These are phyloP conservation scores for Exophiala xenobiotica DNA, from an alignment of 2,329 filamentous ascomycete species.

Conservation along the genomic window DNA sequence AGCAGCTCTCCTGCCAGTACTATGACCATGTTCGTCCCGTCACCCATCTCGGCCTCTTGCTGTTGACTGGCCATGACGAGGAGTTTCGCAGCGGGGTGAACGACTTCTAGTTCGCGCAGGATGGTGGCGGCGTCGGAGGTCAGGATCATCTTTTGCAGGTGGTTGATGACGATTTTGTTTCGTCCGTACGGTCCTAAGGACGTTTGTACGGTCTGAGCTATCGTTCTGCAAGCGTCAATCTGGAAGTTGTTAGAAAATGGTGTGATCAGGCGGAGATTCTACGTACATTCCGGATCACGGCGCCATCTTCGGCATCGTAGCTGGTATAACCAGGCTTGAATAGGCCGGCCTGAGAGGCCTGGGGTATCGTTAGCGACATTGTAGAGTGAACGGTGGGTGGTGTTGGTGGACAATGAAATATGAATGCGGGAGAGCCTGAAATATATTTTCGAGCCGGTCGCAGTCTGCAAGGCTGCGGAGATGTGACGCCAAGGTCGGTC, in stretches of 20 bases:
- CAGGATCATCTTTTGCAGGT: conserved; percentile 98
- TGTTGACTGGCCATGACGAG: conserved; percentile 98
- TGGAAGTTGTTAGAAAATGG: conserved; percentile 13
- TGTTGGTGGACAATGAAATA: neutral
- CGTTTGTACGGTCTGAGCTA: conserved; percentile 93
- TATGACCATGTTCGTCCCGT: conserved; percentile 97
- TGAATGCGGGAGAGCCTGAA: neutral
- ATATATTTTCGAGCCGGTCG: conserved; percentile 1
- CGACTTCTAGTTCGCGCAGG: conserved; percentile 93
- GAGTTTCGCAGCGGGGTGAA: conserved; percentile 95
- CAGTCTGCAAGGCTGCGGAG: conserved; percentile 1
- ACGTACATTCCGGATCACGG: conserved; percentile 79
- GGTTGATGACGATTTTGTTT: conserved; percentile 99
- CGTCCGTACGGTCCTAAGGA: conserved; percentile 95
- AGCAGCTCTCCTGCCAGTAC: conserved; percentile 91
- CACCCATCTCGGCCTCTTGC: conserved; percentile 98
- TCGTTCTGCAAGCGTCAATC: conserved; percentile 95
- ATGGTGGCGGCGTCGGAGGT: conserved; percentile 98
- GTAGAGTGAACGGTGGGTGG: neutral
- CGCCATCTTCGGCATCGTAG: conserved; percentile 98
- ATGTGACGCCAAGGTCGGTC: neutral
- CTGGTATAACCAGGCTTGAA: conserved; percentile 98
- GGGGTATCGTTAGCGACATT: conserved; percentile 97
- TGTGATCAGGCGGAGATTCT: neutral
- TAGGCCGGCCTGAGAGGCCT: conserved; percentile 85